Percentiles rank a stretch among this genome's conserved stretches.
These are phyloP conservation scores for Nakaseomyces bracarensis DNA, from an alignment of 1,139 yeast genomes.

Conservation along the genomic window DNA sequence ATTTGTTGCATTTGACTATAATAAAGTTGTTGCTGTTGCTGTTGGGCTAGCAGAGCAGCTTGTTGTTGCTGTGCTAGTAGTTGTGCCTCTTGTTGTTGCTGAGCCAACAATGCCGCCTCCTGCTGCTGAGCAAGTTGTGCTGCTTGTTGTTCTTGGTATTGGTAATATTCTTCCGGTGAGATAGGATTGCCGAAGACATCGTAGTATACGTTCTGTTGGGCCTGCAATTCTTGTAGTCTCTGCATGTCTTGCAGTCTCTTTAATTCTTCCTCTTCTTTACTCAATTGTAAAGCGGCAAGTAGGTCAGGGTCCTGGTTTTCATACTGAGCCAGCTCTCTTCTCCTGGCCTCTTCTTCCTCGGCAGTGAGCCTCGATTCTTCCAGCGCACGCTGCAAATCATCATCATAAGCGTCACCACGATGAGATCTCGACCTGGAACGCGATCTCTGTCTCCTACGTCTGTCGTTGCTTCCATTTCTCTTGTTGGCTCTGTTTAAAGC, in stretches of 20 bases:
- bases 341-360: conserved; percentile 66
- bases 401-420: conserved; percentile 40
- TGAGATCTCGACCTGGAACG: conserved; percentile 2
- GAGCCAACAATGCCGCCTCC: conserved; percentile 18
- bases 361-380: conserved; percentile 80
- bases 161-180: conserved; percentile 36
- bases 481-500: conserved; percentile 35
- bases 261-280: conserved; percentile 83
- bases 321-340: conserved; percentile 34
- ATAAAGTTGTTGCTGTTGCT: conserved; percentile 22
- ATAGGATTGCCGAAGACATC: conserved; percentile 82
- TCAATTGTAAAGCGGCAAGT: conserved; percentile 65
- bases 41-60: conserved; percentile 26
- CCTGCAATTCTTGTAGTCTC: conserved; percentile 41
- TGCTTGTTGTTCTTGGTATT: conserved; percentile 34
- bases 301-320: conserved; percentile 48
- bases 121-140: conserved; percentile 28
- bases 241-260: conserved; percentile 44
- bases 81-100: conserved; percentile 18
- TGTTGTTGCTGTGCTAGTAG: conserved; percentile 21
- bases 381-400: conserved; percentile 74
- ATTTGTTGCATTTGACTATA: conserved; percentile 31
- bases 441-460: conserved; percentile 25
- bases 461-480: conserved; percentile 21
- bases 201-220: conserved; percentile 37